phyloP scores from a whole-genome alignment of 495 filamentous ascomycete genomes.

The Neurospora africana region DNA sequence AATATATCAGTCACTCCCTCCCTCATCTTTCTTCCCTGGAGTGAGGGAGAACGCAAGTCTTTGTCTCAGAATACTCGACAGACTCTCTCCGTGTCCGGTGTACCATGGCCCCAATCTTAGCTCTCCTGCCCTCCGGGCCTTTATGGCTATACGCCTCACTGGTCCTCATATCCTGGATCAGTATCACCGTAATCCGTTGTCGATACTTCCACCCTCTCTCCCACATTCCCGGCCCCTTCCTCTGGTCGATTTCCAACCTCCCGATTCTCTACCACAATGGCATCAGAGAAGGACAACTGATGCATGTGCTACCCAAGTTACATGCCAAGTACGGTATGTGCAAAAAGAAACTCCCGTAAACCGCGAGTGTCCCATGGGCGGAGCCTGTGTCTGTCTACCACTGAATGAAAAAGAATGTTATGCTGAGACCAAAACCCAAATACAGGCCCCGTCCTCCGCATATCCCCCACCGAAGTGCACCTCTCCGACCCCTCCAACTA shows the following conservation, averaged over 20 bases:
- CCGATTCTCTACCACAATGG: conserved; percentile 9
- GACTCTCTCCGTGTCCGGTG: background rate
- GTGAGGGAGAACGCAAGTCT: background rate
- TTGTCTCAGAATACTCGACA: background rate
- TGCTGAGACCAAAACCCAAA: background rate
- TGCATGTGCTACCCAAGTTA: conserved; percentile 4
- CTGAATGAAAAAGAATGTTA: background rate
- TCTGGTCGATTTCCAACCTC: conserved; percentile 7
- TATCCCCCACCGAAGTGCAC: conserved; percentile 30
- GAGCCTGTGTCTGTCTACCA: no score
- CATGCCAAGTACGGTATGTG: conserved; percentile 8
- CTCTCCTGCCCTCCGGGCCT: background rate
- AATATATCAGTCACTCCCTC: background rate
- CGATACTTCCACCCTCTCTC: conserved; percentile 22
- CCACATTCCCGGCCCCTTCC: conserved; percentile 14
- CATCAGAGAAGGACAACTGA: conserved; percentile 7
- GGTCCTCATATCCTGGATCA: background rate
- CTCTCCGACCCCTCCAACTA: conserved; percentile 29
- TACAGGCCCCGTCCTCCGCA: conserved; percentile 25
- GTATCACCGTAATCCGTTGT: conserved; percentile 9
- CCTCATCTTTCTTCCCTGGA: background rate
- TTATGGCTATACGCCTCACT: background rate
- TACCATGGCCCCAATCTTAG: background rate
- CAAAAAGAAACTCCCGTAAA: background rate
- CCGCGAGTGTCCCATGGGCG: background rate